Evolutionary conservation across 1,139 yeast genomes (phyloP).

Genomic region (Candida sanyaensis): DNA sequence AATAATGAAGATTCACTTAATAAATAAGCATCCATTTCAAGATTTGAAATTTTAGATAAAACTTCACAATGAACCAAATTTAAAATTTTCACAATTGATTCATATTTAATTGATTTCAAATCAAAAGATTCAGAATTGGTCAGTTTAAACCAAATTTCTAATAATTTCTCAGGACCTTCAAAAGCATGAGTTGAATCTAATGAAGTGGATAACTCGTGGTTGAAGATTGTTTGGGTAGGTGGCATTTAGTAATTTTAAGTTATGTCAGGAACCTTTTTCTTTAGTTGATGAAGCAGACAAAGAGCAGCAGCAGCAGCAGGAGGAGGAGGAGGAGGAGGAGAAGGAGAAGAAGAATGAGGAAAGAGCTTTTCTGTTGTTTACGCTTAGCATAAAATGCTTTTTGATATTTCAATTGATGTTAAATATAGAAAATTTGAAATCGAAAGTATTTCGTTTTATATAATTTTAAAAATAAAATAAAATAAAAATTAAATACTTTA

Average conservation of each 20-base stretch:
- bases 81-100: constrained; percentile 70
- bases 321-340: neutral
- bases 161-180: constrained; percentile 95
- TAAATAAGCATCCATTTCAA: constrained; percentile 74
- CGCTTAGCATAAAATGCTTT: constrained; percentile 4
- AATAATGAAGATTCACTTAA: constrained; percentile 89
- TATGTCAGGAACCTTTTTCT: constrained; percentile 4
- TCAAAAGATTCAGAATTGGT: constrained; percentile 31
- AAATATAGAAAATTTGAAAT: neutral
- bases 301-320: neutral
- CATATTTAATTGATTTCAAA: constrained; percentile 65
- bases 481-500: neutral
- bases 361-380: constrained; percentile 1
- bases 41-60: constrained; percentile 67
- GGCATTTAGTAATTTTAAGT: constrained; percentile 16
- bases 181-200: constrained; percentile 89
- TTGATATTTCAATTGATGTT: neutral
- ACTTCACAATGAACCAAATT: constrained; percentile 88
- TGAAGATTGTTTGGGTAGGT: constrained; percentile 54
- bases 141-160: constrained; percentile 76
- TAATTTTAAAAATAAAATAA: neutral
- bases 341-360: neutral
- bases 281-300: constrained; percentile 1
- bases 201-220: constrained; percentile 75
- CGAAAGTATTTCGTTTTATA: neutral